A percentile compares a stretch with the other conserved stretches of the same genome.
These are phyloP conservation scores for Oryza meridionalis DNA, from an alignment of 176 grass and related monocot genomes.

Conservation along the genomic window DNA sequence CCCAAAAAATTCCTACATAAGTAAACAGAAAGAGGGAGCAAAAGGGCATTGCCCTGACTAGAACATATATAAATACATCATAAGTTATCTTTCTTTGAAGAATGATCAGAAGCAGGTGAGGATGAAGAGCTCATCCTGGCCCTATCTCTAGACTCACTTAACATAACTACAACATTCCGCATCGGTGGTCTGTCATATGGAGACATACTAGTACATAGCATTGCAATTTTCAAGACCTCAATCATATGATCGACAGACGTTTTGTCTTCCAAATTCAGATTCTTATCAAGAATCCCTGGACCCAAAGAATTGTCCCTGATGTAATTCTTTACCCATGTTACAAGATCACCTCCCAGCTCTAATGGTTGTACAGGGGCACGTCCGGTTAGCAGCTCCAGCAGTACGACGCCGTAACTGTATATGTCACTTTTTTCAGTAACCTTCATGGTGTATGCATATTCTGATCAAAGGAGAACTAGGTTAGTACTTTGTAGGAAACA, in stretches of 20 bases:
- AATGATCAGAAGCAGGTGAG: slow-evolving; percentile 71
- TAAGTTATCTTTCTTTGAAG: slow-evolving; percentile 67
- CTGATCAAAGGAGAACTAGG: slow-evolving; percentile 46
- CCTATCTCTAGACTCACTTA: slow-evolving; percentile 90
- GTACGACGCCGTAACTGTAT: slow-evolving; percentile 94
- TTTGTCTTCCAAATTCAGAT: slow-evolving; percentile 72
- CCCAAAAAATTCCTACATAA: slow-evolving; percentile 35
- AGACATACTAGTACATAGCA: slow-evolving; percentile 88
- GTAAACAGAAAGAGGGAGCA: slow-evolving; percentile 17
- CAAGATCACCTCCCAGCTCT: slow-evolving; percentile 90
- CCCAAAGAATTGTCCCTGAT: slow-evolving; percentile 77
- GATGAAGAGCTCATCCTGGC: slow-evolving; percentile 58
- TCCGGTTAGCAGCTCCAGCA: slow-evolving; percentile 91
- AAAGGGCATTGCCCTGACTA: slow-evolving; percentile 43
- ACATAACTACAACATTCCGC: slow-evolving; percentile 96
- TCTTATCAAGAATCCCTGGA: slow-evolving; percentile 68
- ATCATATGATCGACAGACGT: slow-evolving; percentile 77
- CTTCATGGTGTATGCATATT: slow-evolving; percentile 99
- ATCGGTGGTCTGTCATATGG: slow-evolving; percentile 87
- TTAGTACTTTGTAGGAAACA: slow-evolving; percentile 31
- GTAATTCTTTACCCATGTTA: slow-evolving; percentile 93
- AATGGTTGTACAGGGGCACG: slow-evolving; percentile 85
- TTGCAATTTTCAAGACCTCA: slow-evolving; percentile 86
- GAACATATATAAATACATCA: slow-evolving; percentile 52
- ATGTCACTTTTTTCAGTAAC: slow-evolving; percentile 94